Conservation (phyloP, 225 moss, liverwort and hornwort genomes). For the Rhytidiadelphus loreus region DNA sequence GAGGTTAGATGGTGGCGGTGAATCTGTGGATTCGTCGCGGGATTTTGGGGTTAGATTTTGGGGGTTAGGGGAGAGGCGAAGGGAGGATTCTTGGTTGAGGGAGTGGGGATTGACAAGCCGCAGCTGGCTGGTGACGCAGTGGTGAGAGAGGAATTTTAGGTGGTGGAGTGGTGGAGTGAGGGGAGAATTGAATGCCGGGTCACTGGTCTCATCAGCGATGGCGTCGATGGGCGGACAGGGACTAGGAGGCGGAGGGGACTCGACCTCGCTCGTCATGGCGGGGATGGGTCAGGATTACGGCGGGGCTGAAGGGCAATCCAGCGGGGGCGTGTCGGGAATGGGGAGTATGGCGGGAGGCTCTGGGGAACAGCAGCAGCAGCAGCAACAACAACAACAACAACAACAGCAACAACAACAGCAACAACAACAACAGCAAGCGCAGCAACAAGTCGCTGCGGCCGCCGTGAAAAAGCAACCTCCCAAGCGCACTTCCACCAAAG, state of each 20-base stretch:
- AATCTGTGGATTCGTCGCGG: conserved; percentile 38
- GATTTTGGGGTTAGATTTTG: neutral
- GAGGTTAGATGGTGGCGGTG: conserved; percentile 25
- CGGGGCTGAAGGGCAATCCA: conserved; percentile 43
- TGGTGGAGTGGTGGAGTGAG: conserved; percentile 32
- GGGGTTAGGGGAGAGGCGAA: neutral
- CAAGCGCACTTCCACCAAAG: conserved; percentile 95
- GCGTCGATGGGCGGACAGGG: conserved; percentile 98
- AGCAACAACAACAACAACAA: neutral
- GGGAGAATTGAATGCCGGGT: conserved; percentile 81
- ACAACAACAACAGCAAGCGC: neutral
- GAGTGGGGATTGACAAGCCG: conserved; percentile 50
- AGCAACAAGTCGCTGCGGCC: conserved; percentile 22
- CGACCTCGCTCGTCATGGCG: conserved; percentile 79
- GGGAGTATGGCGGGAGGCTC: conserved; percentile 48
- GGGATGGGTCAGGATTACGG: conserved; percentile 92
- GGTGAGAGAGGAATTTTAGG: conserved; percentile 14
- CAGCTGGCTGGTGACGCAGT: conserved; percentile 61
- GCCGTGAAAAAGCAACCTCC: conserved; percentile 79
- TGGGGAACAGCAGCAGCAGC: conserved; percentile 27
- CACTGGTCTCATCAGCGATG: conserved; percentile 74
- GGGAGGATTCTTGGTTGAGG: conserved; percentile 29
- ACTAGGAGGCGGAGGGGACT: conserved; percentile 62
- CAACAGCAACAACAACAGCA: neutral
- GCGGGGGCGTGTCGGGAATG: conserved; percentile 40